A percentile compares a stretch with the other conserved stretches of the same genome.
These are phyloP conservation scores for Sporisorium scitamineum DNA, from an alignment of 1,284 basidiomycete species.

Conservation along the genomic window DNA sequence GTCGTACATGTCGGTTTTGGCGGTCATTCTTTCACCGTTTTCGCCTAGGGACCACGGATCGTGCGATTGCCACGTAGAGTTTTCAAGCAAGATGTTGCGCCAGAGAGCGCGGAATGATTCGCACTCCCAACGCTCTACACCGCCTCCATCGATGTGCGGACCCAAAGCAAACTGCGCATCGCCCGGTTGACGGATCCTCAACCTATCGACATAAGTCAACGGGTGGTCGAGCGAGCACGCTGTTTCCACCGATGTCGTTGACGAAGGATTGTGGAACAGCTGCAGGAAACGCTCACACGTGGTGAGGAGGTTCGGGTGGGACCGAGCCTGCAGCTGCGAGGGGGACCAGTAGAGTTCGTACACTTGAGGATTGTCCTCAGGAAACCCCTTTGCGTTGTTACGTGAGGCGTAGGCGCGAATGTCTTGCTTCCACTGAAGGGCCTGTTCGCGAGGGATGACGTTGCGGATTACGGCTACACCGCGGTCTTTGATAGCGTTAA, in stretches of 20 bases:
- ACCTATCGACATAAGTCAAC: conserved; percentile 80
- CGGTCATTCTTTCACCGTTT: conserved; percentile 43
- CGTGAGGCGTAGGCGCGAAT: conserved; percentile 39
- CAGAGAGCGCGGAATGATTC: conserved; percentile 75
- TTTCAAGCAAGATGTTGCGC: conserved; percentile 74
- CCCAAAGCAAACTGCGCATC: conserved; percentile 79
- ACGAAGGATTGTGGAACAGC: conserved; percentile 50
- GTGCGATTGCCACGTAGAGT: conserved; percentile 69
- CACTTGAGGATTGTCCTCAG: conserved; percentile 57
- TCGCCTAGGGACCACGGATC: conserved; percentile 71
- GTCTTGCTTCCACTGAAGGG: conserved; percentile 49
- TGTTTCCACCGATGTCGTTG: not conserved
- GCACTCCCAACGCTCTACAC: conserved; percentile 84
- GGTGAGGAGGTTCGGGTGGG: conserved; percentile 44
- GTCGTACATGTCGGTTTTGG: conserved; percentile 56
- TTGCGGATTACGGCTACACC: conserved; percentile 53
- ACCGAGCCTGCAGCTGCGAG: conserved; percentile 46
- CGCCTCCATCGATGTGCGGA: conserved; percentile 81
- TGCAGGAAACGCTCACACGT: conserved; percentile 42
- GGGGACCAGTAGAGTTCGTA: conserved; percentile 61
- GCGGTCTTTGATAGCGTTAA: conserved; percentile 38
- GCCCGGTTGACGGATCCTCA: conserved; percentile 80
- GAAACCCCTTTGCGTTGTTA: conserved; percentile 58
- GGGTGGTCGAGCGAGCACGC: conserved; percentile 75
- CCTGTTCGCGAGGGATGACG: conserved; percentile 40